A percentile compares a stretch with the other conserved stretches of the same genome.
Evolutionary conservation across 2,329 filamentous ascomycete genomes (phyloP).

Genomic region (Fusarium euwallaceae): DNA sequence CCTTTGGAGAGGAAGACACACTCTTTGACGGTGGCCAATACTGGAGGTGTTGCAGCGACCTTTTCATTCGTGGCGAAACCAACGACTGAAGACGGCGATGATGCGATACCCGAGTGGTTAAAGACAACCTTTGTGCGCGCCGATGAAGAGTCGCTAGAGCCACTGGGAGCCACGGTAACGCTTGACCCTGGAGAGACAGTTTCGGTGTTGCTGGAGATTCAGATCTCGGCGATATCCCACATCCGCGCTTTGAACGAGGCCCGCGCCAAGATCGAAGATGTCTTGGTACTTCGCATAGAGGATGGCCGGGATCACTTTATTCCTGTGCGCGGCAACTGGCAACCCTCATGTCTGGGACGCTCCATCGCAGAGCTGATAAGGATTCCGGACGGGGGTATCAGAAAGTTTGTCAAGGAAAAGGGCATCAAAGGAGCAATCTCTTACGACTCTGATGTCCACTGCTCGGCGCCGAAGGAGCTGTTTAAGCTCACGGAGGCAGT

Average conservation of each 20-base stretch:
- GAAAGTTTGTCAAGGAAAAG: conserved; percentile 61
- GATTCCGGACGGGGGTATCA: conserved; percentile 84
- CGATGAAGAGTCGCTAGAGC: conserved; percentile 49
- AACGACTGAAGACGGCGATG: conserved; percentile 58
- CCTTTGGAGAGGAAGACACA: conserved; percentile 76
- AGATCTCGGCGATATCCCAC: conserved; percentile 73
- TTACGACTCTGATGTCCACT: conserved; percentile 71
- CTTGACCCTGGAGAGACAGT: conserved; percentile 89
- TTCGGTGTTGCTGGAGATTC: conserved; percentile 75
- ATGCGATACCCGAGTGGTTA: conserved; percentile 74
- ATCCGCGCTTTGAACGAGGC: conserved; percentile 80
- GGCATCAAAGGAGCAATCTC: conserved; percentile 64
- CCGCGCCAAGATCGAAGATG: conserved; percentile 78
- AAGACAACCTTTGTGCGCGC: conserved; percentile 71
- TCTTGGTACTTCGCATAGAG: conserved; percentile 86
- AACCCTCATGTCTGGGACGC: conserved; percentile 84
- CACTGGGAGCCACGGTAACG: conserved; percentile 66
- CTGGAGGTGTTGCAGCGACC: conserved; percentile 82
- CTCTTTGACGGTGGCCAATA: conserved; percentile 90
- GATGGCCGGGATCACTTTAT: conserved; percentile 94
- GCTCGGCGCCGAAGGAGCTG: conserved; percentile 88
- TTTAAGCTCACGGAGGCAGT: conserved; percentile 90
- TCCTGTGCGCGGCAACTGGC: conserved; percentile 82
- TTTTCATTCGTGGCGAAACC: conserved; percentile 85
- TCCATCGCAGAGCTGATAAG: conserved; percentile 90